Percentiles rank a stretch among this genome's conserved stretches.
Evolutionary conservation across 495 filamentous ascomycete genomes (phyloP).

Genomic region (Neurospora africana): DNA sequence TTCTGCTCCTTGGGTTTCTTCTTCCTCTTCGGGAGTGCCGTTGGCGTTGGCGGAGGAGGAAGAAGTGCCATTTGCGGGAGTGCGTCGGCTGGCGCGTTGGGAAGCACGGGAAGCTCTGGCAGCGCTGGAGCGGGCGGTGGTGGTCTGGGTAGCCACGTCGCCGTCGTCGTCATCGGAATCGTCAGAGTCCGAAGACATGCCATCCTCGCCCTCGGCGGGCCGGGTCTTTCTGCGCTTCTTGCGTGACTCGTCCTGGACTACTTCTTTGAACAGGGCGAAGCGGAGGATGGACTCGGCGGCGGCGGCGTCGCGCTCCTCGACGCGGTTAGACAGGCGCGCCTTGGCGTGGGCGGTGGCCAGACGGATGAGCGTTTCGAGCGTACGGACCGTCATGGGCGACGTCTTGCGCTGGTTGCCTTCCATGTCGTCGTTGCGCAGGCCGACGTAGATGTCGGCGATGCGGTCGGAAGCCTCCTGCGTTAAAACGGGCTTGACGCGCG

Average conservation of each 20-base stretch:
- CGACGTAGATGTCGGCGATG: slow-evolving; percentile 86
- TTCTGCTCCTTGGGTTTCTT: slow-evolving; percentile 17
- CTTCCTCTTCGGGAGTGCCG: slow-evolving; percentile 9
- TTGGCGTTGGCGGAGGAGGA: slow-evolving; percentile 1
- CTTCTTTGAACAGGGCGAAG: slow-evolving; percentile 97
- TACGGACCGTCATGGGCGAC: slow-evolving; percentile 91
- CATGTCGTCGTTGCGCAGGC: slow-evolving; percentile 90
- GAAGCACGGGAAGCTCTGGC: slow-evolving; percentile 12
- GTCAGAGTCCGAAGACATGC: slow-evolving; percentile 12
- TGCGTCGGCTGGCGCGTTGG: slow-evolving; percentile 17
- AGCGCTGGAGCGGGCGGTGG: slow-evolving; percentile 11
- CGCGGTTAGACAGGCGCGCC: slow-evolving; percentile 78
- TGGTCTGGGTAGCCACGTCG: slow-evolving; percentile 23
- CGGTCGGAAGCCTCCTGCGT: slow-evolving; percentile 90
- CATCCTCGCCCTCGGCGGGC: slow-evolving; percentile 25
- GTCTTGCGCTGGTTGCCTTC: slow-evolving; percentile 89
- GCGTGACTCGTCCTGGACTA: slow-evolving; percentile 75
- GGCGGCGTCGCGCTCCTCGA: slow-evolving; percentile 83
- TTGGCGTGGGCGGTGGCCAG: slow-evolving; percentile 95
- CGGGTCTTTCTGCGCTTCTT: slow-evolving; percentile 56
- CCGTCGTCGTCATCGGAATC: slow-evolving; percentile 29
- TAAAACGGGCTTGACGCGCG: slow-evolving; percentile 77
- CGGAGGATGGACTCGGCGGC: slow-evolving; percentile 83
- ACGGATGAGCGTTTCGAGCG: slow-evolving; percentile 94
- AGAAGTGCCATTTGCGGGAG: slow-evolving; percentile 1